Conservation (phyloP, 257 asterid species). For the Leonotis leonurus region DNA sequence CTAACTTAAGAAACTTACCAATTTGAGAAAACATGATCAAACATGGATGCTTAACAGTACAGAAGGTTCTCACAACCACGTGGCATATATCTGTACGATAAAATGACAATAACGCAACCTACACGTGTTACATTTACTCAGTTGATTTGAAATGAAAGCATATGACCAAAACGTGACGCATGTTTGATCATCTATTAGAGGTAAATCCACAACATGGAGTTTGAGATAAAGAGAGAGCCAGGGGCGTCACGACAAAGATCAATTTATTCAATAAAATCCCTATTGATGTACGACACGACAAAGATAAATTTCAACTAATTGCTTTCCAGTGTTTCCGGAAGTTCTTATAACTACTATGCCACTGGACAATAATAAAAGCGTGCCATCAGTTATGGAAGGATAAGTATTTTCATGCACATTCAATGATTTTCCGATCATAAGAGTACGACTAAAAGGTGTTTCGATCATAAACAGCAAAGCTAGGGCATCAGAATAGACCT, state of each 20-base stretch:
- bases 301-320: background rate
- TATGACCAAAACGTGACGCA: background rate
- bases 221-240: background rate
- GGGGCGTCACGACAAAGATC: conserved; percentile 10
- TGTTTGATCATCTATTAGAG: background rate
- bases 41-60: background rate
- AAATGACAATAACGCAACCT: conserved; percentile 1
- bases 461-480: background rate
- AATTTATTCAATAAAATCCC: background rate
- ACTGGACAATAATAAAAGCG: background rate
- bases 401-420: background rate
- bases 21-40: background rate
- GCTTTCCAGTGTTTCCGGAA: background rate
- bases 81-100: background rate
- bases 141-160: background rate
- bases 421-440: background rate
- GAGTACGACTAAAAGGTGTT: background rate
- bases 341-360: background rate
- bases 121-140: background rate
- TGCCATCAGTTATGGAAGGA: background rate
- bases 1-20: background rate
- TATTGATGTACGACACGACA: background rate
- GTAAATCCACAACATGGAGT: background rate
- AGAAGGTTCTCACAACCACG: background rate
- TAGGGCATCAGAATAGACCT: background rate